phyloP scores from a whole-genome alignment of 2,329 filamentous ascomycete genomes.

The Penicillium hordei region DNA sequence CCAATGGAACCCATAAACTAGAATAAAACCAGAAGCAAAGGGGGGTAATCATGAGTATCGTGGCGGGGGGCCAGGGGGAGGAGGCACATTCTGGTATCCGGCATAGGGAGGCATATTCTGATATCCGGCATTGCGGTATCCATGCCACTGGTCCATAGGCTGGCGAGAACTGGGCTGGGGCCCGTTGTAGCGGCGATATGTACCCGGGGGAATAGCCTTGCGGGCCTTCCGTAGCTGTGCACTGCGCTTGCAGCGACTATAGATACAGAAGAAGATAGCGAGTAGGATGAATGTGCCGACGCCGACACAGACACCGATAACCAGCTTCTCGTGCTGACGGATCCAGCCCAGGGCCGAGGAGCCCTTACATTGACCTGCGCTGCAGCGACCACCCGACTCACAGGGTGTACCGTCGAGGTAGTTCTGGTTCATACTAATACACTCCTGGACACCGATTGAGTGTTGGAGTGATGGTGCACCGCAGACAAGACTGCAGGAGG shows the following conservation, averaged over 20 bases:
- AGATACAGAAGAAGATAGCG: slow-evolving; percentile 66
- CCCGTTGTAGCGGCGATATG: slow-evolving; percentile 9
- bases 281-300: slow-evolving; percentile 73
- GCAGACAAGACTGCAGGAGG: slow-evolving; percentile 74
- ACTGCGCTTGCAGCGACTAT: slow-evolving; percentile 53
- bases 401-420: slow-evolving; percentile 92
- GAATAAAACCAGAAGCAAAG: slow-evolving; percentile 4
- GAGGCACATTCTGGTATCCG: slow-evolving; percentile 30
- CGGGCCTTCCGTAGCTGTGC: slow-evolving; percentile 19
- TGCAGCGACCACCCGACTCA: slow-evolving; percentile 73
- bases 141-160: slow-evolving; percentile 27
- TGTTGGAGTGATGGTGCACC: slow-evolving; percentile 65
- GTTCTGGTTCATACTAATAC: slow-evolving; percentile 67
- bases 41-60: slow-evolving; percentile 29
- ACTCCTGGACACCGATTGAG: slow-evolving; percentile 64
- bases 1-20: background rate
- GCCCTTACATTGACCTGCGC: slow-evolving; percentile 75
- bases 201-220: slow-evolving; percentile 10
- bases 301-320: slow-evolving; percentile 74
- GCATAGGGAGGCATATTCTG: slow-evolving; percentile 26
- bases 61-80: slow-evolving; percentile 15
- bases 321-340: slow-evolving; percentile 70
- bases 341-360: slow-evolving; percentile 73
- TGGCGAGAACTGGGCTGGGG: slow-evolving; percentile 12
- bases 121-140: slow-evolving; percentile 24